Evolutionary conservation across 352 stramenopile genomes (phyloP), one percentile per base, ranked within the genome.

Genomic region (Pythium sukuiense): DNA sequence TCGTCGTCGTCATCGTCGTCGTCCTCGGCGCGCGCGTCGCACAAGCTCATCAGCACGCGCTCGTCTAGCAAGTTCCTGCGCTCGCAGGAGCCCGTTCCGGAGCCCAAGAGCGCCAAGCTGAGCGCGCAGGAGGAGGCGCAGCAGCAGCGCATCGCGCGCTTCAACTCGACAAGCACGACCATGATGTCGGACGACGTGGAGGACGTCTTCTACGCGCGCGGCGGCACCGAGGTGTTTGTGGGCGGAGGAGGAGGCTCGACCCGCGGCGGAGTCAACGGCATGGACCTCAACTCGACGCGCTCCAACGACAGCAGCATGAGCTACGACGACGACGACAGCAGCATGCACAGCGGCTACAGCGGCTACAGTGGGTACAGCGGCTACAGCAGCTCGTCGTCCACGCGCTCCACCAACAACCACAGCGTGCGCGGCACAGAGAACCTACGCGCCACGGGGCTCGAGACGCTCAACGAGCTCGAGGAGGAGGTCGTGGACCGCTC

Each of bases 101-200:
- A 61, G 48, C 35, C 65, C 52, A 71, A 71, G 65, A 27, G 45
- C 29, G 54, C 41, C 26, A 61, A 56, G 14, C 37, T 29, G 33
- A 48, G n/a, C 32, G 56, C 63, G 46, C 52, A 50, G 20, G 64
- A 71, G 14, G 50, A 65, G 30, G 48, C 55, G 18, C 63, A 69
- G 61, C 50, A 59, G 46, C 29, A 56, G n/a, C 67, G 67, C 39
- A 24, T 33, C 13, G 50, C 37, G 57, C 67, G 67, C 20, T 69
- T 69, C 61, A 66, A 69, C 57, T 69, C 67, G 48, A 73, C 60
- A 3, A 63, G 35, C 48, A 66, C 67, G 41, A 73, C 67, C 55
- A 73, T 73, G 67, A 62, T 88, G 30, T 72, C 84, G 41, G 84
- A 92, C 61, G 81, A 92, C 67, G 82, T 88, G 20, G 84, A 92